Percentiles rank a stretch among this genome's conserved stretches.
Evolutionary conservation across 768 basidiomycete genomes (phyloP).

Genomic region (Leccinum barrowsii): DNA sequence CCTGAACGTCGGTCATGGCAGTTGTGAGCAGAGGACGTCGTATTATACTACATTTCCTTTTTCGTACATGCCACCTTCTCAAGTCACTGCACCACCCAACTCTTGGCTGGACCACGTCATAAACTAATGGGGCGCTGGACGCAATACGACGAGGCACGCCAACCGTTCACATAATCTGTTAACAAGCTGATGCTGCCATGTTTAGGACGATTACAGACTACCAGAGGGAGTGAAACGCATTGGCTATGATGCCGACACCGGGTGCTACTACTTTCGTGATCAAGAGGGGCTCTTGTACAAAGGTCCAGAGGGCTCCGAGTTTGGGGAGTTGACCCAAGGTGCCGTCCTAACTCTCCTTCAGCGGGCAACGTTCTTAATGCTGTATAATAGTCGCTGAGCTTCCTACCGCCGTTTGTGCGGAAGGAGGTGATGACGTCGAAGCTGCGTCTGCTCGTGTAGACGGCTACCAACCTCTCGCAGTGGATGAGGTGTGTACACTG

Average conservation of each 20-base stretch:
- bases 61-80: conserved; percentile 8
- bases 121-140: conserved; percentile 36
- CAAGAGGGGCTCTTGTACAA: conserved; percentile 51
- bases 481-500: conserved; percentile 42
- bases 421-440: conserved; percentile 46
- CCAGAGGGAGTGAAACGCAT: conserved; percentile 57
- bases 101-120: conserved; percentile 22
- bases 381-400: conserved; percentile 28
- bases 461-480: conserved; percentile 53
- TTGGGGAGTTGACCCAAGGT: conserved; percentile 49
- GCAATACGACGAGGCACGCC: conserved; percentile 33
- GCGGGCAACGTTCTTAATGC: background rate
- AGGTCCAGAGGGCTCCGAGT: conserved; percentile 58
- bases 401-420: conserved; percentile 23
- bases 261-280: conserved; percentile 63
- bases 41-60: conserved; percentile 11
- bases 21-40: background rate
- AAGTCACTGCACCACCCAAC: conserved; percentile 1
- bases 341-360: conserved; percentile 2
- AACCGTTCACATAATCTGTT: background rate
- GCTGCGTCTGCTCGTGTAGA: conserved; percentile 52
- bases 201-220: conserved; percentile 50
- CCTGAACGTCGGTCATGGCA: conserved; percentile 38
- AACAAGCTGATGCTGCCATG: background rate
- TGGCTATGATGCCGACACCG: conserved; percentile 73